Evolutionary conservation across 1,139 yeast species (phyloP), one percentile per base, ranked within the genome.

Genomic region (Hyphopichia buzzinii): DNA sequence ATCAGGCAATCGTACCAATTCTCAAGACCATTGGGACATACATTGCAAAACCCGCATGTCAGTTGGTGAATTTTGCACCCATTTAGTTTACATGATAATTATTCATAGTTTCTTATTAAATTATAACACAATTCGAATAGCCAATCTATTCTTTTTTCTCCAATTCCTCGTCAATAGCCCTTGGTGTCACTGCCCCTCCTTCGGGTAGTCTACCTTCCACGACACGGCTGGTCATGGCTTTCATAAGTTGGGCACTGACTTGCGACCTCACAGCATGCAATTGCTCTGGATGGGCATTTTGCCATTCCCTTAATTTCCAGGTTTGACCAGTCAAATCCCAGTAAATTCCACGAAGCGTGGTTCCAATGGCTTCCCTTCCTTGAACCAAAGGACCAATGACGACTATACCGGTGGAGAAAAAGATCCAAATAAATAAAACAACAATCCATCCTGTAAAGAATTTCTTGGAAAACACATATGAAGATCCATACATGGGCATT

Each of bases 381-480:
- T 84, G 86, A 67, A 74, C 74, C 19, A 83, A 42, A 16, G 92
- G 92, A 40, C 71, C 78, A 13, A 83, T 29, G 24, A 79, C 69
- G 22, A 82, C 87, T 44, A 76, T 64, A 46, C 72, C 65, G 1
- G 75, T 73, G 27, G 80, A 70, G 49, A 72, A 67, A 61, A 80
- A 79, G 33, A 82, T 66, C 92, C 92, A 83, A 42, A 83, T 77
- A 38, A 84, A 77, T 46, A 83, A 77, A 29, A 86, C 90, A 35
- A 72, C 76, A 38, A 86, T 73, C 95, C 95, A 86, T 37, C 94
- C 95, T 7, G 89, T 83, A 59, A 86, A 86, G 62, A 85, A 85
- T 38, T 57, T 59, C 58, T 74, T 79, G 36, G 86, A 77, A 60
- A 86, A 86, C 34, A 86, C 67, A 54, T 86, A 86, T 1, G 74